A percentile compares a stretch with the other conserved stretches of the same genome.
phyloP scores from a whole-genome alignment of 1,139 yeast genomes.

The Arxiozyma bovina region DNA sequence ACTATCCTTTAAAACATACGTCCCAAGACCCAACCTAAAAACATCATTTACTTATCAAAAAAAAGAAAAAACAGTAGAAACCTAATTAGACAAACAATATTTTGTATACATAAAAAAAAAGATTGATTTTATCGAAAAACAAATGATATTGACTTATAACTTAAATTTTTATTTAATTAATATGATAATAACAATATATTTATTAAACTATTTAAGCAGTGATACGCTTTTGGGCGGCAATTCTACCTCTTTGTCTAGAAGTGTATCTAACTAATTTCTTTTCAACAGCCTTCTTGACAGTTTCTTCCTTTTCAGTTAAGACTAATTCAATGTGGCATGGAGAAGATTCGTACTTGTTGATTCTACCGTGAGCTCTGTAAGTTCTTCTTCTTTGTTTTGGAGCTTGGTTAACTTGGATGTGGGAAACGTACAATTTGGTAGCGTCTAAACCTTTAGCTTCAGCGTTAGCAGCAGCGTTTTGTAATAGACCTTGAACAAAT shows the following conservation, averaged over 20 bases:
- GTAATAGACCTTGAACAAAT: slow-evolving; percentile 87
- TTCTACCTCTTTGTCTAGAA: slow-evolving; percentile 91
- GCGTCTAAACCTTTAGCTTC: slow-evolving; percentile 98
- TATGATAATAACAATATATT: slow-evolving; percentile 2
- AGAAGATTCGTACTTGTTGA: slow-evolving; percentile 28
- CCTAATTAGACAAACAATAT: not conserved
- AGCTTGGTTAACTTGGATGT: slow-evolving; percentile 99
- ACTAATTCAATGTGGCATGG: slow-evolving; percentile 99
- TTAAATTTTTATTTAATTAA: slow-evolving; percentile 2
- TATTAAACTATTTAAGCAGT: slow-evolving; percentile 36
- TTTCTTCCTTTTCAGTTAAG: slow-evolving; percentile 91
- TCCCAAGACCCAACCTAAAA: not conserved
- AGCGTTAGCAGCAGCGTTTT: slow-evolving; percentile 98
- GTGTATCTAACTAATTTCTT: slow-evolving; percentile 58
- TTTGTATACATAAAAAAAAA: not conserved
- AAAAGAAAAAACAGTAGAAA: too few relatives aligned
- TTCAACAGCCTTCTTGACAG: slow-evolving; percentile 88
- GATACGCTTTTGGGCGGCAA: slow-evolving; percentile 73
- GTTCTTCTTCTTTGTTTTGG: slow-evolving; percentile 99
- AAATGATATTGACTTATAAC: slow-evolving; percentile 3
- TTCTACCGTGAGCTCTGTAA: slow-evolving; percentile 96
- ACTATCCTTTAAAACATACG: too few relatives aligned
- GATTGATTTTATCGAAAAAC: not conserved
- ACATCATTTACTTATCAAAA: too few relatives aligned
- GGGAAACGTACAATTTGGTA: slow-evolving; percentile 86